Evolutionary conservation across 495 filamentous ascomycete species (phyloP).

Genomic region (Echria macrotheca): DNA sequence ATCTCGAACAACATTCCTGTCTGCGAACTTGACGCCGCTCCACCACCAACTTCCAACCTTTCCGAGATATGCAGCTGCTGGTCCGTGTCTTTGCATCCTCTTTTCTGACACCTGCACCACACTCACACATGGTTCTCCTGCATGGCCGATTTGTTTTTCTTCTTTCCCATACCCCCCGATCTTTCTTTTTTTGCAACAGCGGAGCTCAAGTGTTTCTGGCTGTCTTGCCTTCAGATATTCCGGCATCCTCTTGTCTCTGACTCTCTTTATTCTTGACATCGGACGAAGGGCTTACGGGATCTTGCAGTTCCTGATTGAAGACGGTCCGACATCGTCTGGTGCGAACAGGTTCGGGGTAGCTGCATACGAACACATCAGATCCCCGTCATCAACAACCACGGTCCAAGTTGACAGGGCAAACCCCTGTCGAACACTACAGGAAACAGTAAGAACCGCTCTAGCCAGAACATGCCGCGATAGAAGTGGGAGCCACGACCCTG

Average conservation of each 20-base stretch:
- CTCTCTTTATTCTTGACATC: slow-evolving; percentile 19
- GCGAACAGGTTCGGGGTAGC: slow-evolving; percentile 49
- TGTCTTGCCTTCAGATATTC: too few species aligned
- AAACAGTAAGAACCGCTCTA: too few species aligned
- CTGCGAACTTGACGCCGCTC: slow-evolving; percentile 8
- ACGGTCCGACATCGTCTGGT: slow-evolving; percentile 32
- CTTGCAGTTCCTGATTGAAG: slow-evolving; percentile 37
- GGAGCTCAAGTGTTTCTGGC: slow-evolving; percentile 15
- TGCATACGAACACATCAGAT: slow-evolving; percentile 42
- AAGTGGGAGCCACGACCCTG: too few species aligned
- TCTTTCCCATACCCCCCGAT: slow-evolving; percentile 7
- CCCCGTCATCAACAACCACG: slow-evolving; percentile 19
- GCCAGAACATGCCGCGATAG: too few species aligned
- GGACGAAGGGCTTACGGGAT: slow-evolving; percentile 35
- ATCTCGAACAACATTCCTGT: slow-evolving; percentile 29
- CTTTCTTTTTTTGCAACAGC: slow-evolving; percentile 5
- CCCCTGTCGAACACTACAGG: too few species aligned
- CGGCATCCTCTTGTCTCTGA: too few species aligned
- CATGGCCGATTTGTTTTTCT: slow-evolving; percentile 5
- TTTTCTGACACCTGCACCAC: slow-evolving; percentile 11
- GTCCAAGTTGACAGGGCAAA: slow-evolving; percentile 21
- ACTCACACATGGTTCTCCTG: slow-evolving; percentile 4
- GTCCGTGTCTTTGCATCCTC: slow-evolving; percentile 22
- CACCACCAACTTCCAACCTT: slow-evolving; percentile 21
- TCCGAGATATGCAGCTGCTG: slow-evolving; percentile 26